Base-by-base conservation (phyloP, 2,329 filamentous ascomycete species). In the Sporothrix sp. region DNA sequence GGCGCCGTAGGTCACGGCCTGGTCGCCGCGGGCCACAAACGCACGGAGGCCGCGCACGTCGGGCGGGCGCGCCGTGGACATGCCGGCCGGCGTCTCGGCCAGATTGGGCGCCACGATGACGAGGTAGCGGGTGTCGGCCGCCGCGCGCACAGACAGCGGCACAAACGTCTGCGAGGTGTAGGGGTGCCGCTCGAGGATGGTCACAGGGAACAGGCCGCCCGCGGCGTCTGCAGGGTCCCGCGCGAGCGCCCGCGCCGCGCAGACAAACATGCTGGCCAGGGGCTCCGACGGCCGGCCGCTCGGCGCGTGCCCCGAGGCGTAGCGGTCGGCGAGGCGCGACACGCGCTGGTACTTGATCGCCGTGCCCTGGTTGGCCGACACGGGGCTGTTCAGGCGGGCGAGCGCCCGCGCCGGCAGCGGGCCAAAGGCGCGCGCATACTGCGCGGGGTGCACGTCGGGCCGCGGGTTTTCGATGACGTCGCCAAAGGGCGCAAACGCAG, bases 131-230 rank as follows among this genome's bases (percentile, higher is more conserved):
- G 35, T 51, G 11, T 44, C 50, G 9, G 43, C 39, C 14, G 68
- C 77, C 10, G 65, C 58, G 42, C 63, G 62, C n/a, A 69, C 68
- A 10, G 68, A 78, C 46, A 96, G 71, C 0, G 93, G 93, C 38
- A 87, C 76, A 66, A 98, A 97, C 0, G 89, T 95, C 70, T 98
- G 93, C 1, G 87, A 87, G 1, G 93, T 97, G 67, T 82, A 97
- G 0, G 93, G 91, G 66, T 98, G 93, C 35, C 93, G 76, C 66
- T 98, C 93, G 27, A 97, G 78, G 52, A 95, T 78, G 18, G 69
- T 68, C 49, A 96, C 75, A 40, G 77, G 71, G 63, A 95, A 86
- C 4, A 76, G 2, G 59, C 54, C 56, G 50, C 59, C 40, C 21
- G 30, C 48, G 11, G 25, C 16, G 21, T 16, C 30, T 14, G 20